A percentile compares a stretch with the other conserved stretches of the same genome.
Conservation (phyloP, 1,139 yeast species). For the Magnusiomyces suaveolens region DNA sequence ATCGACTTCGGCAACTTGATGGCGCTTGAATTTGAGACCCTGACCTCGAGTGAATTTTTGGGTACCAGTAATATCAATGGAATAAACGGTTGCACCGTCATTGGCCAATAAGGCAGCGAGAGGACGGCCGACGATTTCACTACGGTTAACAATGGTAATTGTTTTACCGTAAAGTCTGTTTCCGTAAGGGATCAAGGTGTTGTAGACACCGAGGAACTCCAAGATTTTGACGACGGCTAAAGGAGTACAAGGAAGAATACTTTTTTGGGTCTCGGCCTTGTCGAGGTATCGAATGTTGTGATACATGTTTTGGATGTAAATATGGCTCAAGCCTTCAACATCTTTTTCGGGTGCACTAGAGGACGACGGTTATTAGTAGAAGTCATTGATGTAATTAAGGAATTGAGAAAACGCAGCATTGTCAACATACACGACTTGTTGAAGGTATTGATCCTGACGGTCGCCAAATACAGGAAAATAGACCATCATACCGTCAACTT, state of each 20-base stretch:
- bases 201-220: slow-evolving; percentile 84
- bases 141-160: slow-evolving; percentile 78
- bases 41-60: slow-evolving; percentile 93
- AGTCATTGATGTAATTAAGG: too few species aligned
- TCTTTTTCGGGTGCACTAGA: slow-evolving; percentile 83
- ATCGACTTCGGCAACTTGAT: slow-evolving; percentile 63
- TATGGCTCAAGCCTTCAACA: slow-evolving; percentile 88
- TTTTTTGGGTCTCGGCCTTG: slow-evolving; percentile 55
- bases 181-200: slow-evolving; percentile 71
- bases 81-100: slow-evolving; percentile 93
- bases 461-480: slow-evolving; percentile 96
- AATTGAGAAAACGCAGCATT: too few species aligned
- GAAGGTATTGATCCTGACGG: slow-evolving; percentile 88
- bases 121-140: slow-evolving; percentile 96
- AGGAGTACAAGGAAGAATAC: slow-evolving; percentile 93
- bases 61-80: slow-evolving; percentile 77
- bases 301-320: slow-evolving; percentile 87
- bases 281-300: slow-evolving; percentile 84
- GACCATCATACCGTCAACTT: slow-evolving; percentile 90
- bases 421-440: slow-evolving; percentile 81
- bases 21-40: slow-evolving; percentile 72
- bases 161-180: slow-evolving; percentile 89
- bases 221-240: slow-evolving; percentile 86
- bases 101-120: slow-evolving; percentile 91
- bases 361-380: too few species aligned